Evolutionary conservation across 345 rosid species (phyloP).

Genomic region (Dimocarpus longan): DNA sequence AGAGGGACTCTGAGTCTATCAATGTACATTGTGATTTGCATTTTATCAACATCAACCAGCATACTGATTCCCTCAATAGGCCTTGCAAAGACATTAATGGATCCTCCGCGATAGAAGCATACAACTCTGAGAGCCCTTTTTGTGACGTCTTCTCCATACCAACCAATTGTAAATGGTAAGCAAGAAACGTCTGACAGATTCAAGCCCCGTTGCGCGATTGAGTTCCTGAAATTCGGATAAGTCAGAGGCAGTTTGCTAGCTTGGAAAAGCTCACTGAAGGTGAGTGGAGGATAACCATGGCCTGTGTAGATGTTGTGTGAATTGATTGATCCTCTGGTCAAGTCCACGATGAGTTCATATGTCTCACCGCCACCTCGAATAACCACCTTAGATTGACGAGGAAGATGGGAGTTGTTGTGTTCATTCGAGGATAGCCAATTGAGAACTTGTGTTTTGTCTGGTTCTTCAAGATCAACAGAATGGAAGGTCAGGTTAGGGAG

Average conservation of each 20-base stretch:
- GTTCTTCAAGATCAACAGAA: slow-evolving; percentile 71
- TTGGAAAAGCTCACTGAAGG: slow-evolving; percentile 49
- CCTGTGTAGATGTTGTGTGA: slow-evolving; percentile 45
- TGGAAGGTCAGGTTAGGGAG: slow-evolving; percentile 59
- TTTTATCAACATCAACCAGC: slow-evolving; percentile 58
- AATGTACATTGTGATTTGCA: slow-evolving; percentile 46
- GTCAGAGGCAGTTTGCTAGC: slow-evolving; percentile 53
- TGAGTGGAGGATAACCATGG: slow-evolving; percentile 64
- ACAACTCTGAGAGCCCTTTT: slow-evolving; percentile 47
- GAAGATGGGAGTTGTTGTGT: slow-evolving; percentile 20
- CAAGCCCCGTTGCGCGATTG: slow-evolving; percentile 44
- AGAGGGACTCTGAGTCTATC: slow-evolving; percentile 58
- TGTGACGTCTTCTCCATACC: slow-evolving; percentile 61
- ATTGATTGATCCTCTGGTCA: slow-evolving; percentile 31
- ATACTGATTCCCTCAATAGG: slow-evolving; percentile 67
- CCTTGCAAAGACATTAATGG: slow-evolving; percentile 68
- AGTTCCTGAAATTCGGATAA: slow-evolving; percentile 46
- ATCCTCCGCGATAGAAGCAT: slow-evolving; percentile 60
- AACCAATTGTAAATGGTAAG: slow-evolving; percentile 67
- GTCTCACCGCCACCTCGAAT: slow-evolving; percentile 54
- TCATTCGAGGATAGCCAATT: slow-evolving; percentile 41
- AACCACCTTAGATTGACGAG: slow-evolving; percentile 59
- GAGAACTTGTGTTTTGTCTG: slow-evolving; percentile 62
- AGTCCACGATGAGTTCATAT: slow-evolving; percentile 55
- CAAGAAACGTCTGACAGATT: slow-evolving; percentile 73